A percentile compares a stretch with the other conserved stretches of the same genome.
These are phyloP conservation scores for Sporothrix pallida DNA, from an alignment of 2,329 filamentous ascomycete species.

Conservation along the genomic window DNA sequence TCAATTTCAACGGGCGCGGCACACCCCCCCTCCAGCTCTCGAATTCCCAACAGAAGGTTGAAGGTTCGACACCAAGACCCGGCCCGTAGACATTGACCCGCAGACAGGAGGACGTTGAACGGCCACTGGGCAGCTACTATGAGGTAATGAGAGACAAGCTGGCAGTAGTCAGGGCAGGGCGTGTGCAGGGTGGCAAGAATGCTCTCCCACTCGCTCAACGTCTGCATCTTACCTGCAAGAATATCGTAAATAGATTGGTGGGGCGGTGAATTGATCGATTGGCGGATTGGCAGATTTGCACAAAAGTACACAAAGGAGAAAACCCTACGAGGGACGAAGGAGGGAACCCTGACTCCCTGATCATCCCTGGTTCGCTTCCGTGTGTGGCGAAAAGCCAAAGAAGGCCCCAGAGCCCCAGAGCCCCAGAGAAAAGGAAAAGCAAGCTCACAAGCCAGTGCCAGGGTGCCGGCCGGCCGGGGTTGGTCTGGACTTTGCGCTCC, in stretches of 20 bases:
- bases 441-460: not conserved
- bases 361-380: not conserved
- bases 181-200: conserved; percentile 9
- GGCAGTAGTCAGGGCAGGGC: conserved; percentile 21
- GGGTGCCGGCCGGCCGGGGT: not conserved
- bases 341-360: not conserved
- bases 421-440: not conserved
- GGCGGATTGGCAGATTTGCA: not conserved
- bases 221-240: not conserved
- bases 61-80: not conserved
- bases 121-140: not conserved
- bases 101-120: not conserved
- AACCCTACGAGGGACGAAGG: not conserved
- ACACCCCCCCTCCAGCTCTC: not conserved
- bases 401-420: conserved; percentile 1
- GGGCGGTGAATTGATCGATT: not conserved
- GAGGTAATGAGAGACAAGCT: not conserved
- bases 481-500: conserved; percentile 11
- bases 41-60: conserved; percentile 1
- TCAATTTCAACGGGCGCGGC: not conserved
- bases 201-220: not conserved
- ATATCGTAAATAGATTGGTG: not conserved
- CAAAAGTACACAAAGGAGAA: not conserved
- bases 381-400: conserved; percentile 3
- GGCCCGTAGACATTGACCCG: conserved; percentile 14